phyloP scores from a whole-genome alignment of 768 basidiomycete species.

The Pleurotus pulmonarius region DNA sequence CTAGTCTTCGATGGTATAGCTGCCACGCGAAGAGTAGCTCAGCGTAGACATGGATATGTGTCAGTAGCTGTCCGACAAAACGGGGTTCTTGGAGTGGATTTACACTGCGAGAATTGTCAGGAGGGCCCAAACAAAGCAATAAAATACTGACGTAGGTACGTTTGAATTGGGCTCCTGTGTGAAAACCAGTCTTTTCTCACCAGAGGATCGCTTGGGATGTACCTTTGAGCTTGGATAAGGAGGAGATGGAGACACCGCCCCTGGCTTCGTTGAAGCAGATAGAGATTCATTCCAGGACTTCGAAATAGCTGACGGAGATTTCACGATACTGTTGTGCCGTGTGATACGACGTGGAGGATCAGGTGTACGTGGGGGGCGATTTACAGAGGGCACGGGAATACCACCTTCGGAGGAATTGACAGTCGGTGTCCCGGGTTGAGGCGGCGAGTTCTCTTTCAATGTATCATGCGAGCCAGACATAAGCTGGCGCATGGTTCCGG shows the following conservation, averaged over 20 bases:
- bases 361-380: slow-evolving; percentile 16
- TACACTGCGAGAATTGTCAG: background rate
- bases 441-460: slow-evolving; percentile 37
- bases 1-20: slow-evolving; percentile 64
- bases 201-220: background rate
- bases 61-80: slow-evolving; percentile 7
- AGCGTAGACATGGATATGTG: slow-evolving; percentile 68
- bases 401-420: slow-evolving; percentile 13
- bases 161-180: background rate
- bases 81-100: background rate
- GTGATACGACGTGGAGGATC: slow-evolving; percentile 23
- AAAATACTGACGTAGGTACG: background rate
- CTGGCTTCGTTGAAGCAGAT: background rate
- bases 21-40: slow-evolving; percentile 76
- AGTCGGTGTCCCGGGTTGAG: slow-evolving; percentile 19
- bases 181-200: slow-evolving; percentile 1
- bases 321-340: slow-evolving; percentile 11
- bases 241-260: background rate
- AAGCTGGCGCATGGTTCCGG: slow-evolving; percentile 64
- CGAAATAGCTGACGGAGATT: slow-evolving; percentile 32
- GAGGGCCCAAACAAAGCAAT: background rate
- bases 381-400: slow-evolving; percentile 21
- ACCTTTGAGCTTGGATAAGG: background rate
- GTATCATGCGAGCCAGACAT: slow-evolving; percentile 60
- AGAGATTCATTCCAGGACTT: slow-evolving; percentile 54